These are phyloP conservation scores for Spinellus fusiger DNA, from an alignment of 192 early-diverging fungal genomes.

Conservation along the genomic window DNA sequence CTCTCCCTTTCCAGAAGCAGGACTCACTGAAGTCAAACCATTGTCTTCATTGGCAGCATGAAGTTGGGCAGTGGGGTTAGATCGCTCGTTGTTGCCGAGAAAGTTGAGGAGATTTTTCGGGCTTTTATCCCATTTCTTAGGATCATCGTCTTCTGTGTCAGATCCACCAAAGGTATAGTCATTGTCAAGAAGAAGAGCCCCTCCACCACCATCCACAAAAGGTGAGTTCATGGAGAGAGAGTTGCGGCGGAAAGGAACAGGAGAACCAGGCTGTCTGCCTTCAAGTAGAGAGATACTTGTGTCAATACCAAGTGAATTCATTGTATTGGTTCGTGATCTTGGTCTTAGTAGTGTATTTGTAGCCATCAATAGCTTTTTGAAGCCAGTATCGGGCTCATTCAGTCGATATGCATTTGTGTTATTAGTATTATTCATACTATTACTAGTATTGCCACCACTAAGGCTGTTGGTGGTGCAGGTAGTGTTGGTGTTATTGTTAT, in stretches of 20 bases:
- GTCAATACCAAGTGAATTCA: constrained; percentile 18
- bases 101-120: constrained; percentile 23
- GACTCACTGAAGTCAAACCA: background rate
- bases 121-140: constrained; percentile 36
- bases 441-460: too few relatives aligned
- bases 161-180: constrained; percentile 11
- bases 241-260: constrained; percentile 24
- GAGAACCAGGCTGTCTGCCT: constrained; percentile 4
- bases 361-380: constrained; percentile 12
- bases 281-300: constrained; percentile 11
- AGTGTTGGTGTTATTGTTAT: too few relatives aligned
- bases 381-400: background rate
- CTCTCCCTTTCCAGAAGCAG: background rate
- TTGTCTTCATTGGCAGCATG: background rate
- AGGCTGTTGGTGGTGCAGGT: too few relatives aligned
- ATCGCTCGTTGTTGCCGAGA: constrained; percentile 4
- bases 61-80: background rate
- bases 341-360: constrained; percentile 17
- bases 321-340: constrained; percentile 27
- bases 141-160: constrained; percentile 56
- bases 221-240: constrained; percentile 8
- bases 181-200: constrained; percentile 3
- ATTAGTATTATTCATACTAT: too few relatives aligned
- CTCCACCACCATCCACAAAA: constrained; percentile 9
- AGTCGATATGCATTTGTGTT: too few relatives aligned